A percentile compares a stretch with the other conserved stretches of the same genome.
Conservation (phyloP, 352 stramenopile species). For the Aphanomyces astaci region DNA sequence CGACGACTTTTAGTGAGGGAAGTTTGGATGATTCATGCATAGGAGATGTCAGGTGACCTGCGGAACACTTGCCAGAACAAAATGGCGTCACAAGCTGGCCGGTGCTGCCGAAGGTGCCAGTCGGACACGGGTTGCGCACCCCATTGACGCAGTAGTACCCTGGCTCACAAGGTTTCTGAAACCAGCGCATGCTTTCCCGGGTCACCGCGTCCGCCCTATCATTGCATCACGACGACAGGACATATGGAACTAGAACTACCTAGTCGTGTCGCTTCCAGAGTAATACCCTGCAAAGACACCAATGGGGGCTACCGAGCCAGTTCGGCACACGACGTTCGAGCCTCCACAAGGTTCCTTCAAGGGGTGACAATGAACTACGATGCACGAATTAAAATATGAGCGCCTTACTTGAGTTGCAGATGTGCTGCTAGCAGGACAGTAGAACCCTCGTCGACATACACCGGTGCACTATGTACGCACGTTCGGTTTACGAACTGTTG, state of each 20-base stretch:
- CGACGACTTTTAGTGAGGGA: background rate
- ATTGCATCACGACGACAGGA: background rate
- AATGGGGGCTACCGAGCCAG: conserved; percentile 33
- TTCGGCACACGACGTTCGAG: conserved; percentile 41
- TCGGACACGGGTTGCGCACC: conserved; percentile 45
- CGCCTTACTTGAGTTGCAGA: conserved; percentile 26
- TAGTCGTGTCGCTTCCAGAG: conserved; percentile 36
- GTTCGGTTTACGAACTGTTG: background rate
- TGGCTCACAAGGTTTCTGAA: conserved; percentile 37
- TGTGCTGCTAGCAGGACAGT: conserved; percentile 46
- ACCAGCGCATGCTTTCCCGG: conserved; percentile 23
- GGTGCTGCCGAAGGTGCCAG: conserved; percentile 57
- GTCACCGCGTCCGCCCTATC: background rate
- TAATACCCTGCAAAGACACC: conserved; percentile 53
- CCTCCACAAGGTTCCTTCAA: conserved; percentile 36
- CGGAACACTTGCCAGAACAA: conserved; percentile 25
- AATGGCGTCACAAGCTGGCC: conserved; percentile 15
- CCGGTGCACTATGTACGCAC: conserved; percentile 46
- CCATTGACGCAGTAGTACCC: conserved; percentile 62
- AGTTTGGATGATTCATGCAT: no score
- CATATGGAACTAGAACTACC: no score
- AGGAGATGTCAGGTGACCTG: conserved; percentile 12
- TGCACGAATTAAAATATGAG: no score
- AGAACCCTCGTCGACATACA: conserved; percentile 55
- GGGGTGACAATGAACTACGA: background rate